Base-by-base conservation (phyloP, 345 rosid genomes). In the Hibiscus syriacus region DNA sequence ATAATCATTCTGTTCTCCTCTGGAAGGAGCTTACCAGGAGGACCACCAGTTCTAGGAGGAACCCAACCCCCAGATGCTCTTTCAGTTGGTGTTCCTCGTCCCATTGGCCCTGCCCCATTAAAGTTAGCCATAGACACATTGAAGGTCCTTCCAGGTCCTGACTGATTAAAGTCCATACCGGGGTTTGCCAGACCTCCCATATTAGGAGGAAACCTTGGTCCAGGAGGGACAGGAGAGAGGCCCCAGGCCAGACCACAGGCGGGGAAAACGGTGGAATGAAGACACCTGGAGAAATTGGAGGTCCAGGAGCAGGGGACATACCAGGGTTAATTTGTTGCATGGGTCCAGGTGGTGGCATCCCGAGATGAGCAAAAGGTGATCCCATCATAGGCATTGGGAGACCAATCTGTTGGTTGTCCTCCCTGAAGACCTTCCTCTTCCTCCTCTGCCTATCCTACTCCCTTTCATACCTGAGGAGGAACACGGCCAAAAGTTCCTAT, bases 1-100 rank as follows among this genome's bases (percentile, higher is more conserved):
- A 84, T 94, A 94, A 81, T 94, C 99, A 82, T 94, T 94, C 79
- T 92, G 98, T 81, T 92, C 99, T 76, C 99, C 98, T 72, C 97
- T 85, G 46, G 98, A 94, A 76, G 99, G 99, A 67, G 98, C 97
- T 83, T 91, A 49, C 90, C 88, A 60, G 90, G 78, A 75, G 86
- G 84, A 68, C 90, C 99, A 74, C 87, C 75, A 29, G 79, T 76
- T 78, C 98, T 83, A 62, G 91, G 82, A 78, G 95, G 96, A 73
- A 77, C 83, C 99, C 98, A 94, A 62, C 86, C 88, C 70, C 85
- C 90, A 16, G 90, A 78, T 56, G 75, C 65, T 73, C 86, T 89
- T 70, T 94, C 99, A 64, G 88, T 72, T 11, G 80, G 82, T 67
- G 83, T 71, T 63, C 95, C 96, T 55, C 90, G 86, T 69, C 86